phyloP scores from a whole-genome alignment of 2,329 filamentous ascomycete genomes.

The Penicillium brasilianum region DNA sequence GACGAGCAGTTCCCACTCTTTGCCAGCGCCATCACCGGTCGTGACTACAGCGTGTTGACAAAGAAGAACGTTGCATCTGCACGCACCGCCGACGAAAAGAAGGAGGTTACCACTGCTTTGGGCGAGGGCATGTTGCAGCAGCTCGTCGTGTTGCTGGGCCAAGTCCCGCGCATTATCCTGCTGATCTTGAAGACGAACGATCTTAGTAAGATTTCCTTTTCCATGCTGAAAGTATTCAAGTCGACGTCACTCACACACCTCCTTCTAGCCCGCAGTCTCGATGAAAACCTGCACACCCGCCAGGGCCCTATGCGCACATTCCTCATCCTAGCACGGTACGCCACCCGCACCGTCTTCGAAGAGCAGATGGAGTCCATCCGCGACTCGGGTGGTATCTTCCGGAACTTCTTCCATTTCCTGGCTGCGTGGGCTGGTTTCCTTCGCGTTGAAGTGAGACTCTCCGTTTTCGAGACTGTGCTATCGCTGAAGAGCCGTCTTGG shows the following conservation, averaged over 20 bases:
- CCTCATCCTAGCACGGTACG: constrained; percentile 68
- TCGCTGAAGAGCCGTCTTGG: constrained; percentile 57
- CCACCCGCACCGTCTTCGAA: constrained; percentile 65
- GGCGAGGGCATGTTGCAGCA: constrained; percentile 88
- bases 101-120: constrained; percentile 80
- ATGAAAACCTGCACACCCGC: constrained; percentile 72
- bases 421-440: constrained; percentile 59
- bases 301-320: constrained; percentile 66
- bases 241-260: constrained; percentile 13
- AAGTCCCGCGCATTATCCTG: constrained; percentile 89
- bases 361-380: constrained; percentile 60
- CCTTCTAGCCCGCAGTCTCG: constrained; percentile 72
- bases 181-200: constrained; percentile 98
- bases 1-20: constrained; percentile 94
- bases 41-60: constrained; percentile 80
- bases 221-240: neutral
- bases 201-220: constrained; percentile 62
- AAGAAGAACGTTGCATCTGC: constrained; percentile 60
- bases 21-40: constrained; percentile 91
- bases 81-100: constrained; percentile 77
- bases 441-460: constrained; percentile 62
- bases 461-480: constrained; percentile 63
- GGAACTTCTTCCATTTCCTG: constrained; percentile 58
- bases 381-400: constrained; percentile 56
- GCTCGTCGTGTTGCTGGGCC: constrained; percentile 82